Conservation (phyloP, 2,329 filamentous ascomycete species). For the Dactylellina haptotyla region DNA sequence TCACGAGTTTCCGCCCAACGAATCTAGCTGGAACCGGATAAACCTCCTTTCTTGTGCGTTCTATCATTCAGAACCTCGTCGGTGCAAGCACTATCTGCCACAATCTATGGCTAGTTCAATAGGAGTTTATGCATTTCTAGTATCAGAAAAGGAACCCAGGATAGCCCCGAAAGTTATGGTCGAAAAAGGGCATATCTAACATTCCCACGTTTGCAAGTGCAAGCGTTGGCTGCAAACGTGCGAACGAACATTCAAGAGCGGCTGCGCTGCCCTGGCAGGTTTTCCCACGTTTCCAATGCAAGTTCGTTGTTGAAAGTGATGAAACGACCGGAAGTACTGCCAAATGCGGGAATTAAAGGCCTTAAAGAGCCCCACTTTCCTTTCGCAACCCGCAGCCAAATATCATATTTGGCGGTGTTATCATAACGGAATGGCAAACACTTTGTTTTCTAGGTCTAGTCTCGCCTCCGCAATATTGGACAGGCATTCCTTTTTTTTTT, state of each 20-base stretch:
- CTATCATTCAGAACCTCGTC: slow-evolving; percentile 1
- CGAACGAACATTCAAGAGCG: neutral
- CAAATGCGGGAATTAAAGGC: slow-evolving; percentile 9
- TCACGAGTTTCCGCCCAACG: slow-evolving; percentile 38
- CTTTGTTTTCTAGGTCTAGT: too few relatives aligned
- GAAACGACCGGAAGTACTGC: slow-evolving; percentile 26
- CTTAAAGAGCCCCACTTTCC: slow-evolving; percentile 11
- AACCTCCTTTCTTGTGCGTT: slow-evolving; percentile 19
- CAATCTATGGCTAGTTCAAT: neutral
- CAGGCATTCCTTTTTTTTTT: slow-evolving; percentile 34
- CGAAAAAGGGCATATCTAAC: slow-evolving; percentile 2
- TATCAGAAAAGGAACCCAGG: slow-evolving; percentile 23
- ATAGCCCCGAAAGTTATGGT: neutral
- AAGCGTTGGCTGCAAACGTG: slow-evolving; percentile 24
- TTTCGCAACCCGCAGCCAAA: slow-evolving; percentile 35
- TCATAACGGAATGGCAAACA: slow-evolving; percentile 22
- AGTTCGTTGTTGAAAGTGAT: neutral
- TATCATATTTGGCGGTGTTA: slow-evolving; percentile 23
- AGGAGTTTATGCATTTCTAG: neutral
- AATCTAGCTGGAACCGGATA: slow-evolving; percentile 34
- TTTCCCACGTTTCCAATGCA: slow-evolving; percentile 34
- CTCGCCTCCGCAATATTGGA: slow-evolving; percentile 34
- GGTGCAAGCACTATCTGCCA: neutral
- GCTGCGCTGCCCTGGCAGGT: slow-evolving; percentile 2
- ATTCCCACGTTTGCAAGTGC: slow-evolving; percentile 8